phyloP scores from a whole-genome alignment of 2,329 filamentous ascomycete species.

The Bipolaris cookei region DNA sequence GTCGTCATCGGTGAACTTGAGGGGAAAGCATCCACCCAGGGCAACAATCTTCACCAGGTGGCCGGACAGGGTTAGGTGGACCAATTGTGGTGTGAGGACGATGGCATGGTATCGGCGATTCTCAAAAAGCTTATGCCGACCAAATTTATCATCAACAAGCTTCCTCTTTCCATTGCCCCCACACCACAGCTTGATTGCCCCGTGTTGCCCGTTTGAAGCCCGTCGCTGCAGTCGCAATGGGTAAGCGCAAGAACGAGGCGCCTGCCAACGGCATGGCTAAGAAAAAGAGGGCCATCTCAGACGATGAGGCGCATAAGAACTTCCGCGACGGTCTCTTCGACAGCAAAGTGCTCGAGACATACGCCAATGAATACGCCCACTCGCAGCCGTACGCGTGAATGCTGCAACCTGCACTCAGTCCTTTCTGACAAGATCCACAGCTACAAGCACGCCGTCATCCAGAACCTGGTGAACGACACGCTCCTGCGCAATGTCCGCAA shows the following conservation, averaged over 20 bases:
- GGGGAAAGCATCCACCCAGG: slow-evolving; percentile 4
- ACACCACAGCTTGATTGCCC: slow-evolving; percentile 8
- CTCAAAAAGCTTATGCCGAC: slow-evolving; percentile 17
- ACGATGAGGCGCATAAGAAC: slow-evolving; percentile 49
- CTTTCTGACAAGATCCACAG: slow-evolving; percentile 42
- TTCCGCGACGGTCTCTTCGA: slow-evolving; percentile 51
- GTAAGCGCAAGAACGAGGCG: slow-evolving; percentile 54
- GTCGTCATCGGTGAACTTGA: slow-evolving; percentile 13
- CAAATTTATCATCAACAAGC: slow-evolving; percentile 21
- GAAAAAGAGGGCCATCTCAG: slow-evolving; percentile 53
- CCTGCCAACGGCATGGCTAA: slow-evolving; percentile 49
- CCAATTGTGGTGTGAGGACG: slow-evolving; percentile 23
- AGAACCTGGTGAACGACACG: slow-evolving; percentile 75
- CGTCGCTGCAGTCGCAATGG: slow-evolving; percentile 17
- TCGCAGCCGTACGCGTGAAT: slow-evolving; percentile 47
- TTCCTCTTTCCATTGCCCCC: slow-evolving; percentile 7
- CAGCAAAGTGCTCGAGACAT: slow-evolving; percentile 41
- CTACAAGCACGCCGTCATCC: slow-evolving; percentile 94
- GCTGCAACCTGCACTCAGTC: not conserved
- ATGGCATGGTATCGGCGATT: slow-evolving; percentile 17
- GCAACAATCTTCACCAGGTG: slow-evolving; percentile 9
- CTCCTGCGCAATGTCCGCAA: slow-evolving; percentile 85
- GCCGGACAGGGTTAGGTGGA: slow-evolving; percentile 14
- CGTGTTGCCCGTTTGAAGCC: slow-evolving; percentile 34
- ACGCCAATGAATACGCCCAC: slow-evolving; percentile 46